Percentiles rank a stretch among this genome's conserved stretches.
These are phyloP conservation scores for Meyerozyma sp. DNA, from an alignment of 1,139 yeast genomes.

Conservation along the genomic window DNA sequence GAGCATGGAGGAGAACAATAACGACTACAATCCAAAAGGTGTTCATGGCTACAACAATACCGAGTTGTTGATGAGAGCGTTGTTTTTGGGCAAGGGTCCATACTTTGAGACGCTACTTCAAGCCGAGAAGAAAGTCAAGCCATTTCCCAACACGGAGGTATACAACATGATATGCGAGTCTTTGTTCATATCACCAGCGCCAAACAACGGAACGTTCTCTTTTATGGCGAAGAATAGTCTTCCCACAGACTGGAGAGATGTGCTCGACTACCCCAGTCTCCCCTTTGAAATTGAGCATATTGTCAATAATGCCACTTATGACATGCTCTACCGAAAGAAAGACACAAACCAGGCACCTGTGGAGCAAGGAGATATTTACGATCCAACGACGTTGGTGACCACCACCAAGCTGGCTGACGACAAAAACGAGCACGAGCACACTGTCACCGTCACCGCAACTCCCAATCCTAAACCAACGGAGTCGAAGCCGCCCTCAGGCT, in stretches of 20 bases:
- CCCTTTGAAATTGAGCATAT: conserved; percentile 43
- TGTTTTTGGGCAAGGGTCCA: conserved; percentile 80
- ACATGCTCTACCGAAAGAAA: conserved; percentile 28
- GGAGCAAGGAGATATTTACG: conserved; percentile 3
- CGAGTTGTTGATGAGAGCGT: conserved; percentile 75
- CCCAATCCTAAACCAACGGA: conserved; percentile 1
- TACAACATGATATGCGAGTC: conserved; percentile 73
- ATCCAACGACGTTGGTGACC: neutral
- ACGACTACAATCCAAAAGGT: conserved; percentile 59
- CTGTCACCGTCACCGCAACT: conserved; percentile 1
- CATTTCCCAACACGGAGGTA: conserved; percentile 69
- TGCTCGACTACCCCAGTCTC: conserved; percentile 51
- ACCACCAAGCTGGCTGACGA: neutral
- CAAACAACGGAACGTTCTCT: conserved; percentile 52
- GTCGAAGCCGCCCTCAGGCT: neutral
- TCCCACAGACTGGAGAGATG: conserved; percentile 52
- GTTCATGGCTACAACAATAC: conserved; percentile 82
- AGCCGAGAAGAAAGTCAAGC: conserved; percentile 36
- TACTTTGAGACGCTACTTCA: conserved; percentile 41
- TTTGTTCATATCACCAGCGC: conserved; percentile 49
- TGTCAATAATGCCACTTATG: conserved; percentile 50
- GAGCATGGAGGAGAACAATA: conserved; percentile 44
- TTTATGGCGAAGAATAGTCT: conserved; percentile 21
- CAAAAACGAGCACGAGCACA: neutral
- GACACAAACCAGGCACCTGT: neutral